Percentiles rank a stretch among this genome's conserved stretches.
Evolutionary conservation across 805 yeast genomes (phyloP).

Genomic region (Millerago galiae): DNA sequence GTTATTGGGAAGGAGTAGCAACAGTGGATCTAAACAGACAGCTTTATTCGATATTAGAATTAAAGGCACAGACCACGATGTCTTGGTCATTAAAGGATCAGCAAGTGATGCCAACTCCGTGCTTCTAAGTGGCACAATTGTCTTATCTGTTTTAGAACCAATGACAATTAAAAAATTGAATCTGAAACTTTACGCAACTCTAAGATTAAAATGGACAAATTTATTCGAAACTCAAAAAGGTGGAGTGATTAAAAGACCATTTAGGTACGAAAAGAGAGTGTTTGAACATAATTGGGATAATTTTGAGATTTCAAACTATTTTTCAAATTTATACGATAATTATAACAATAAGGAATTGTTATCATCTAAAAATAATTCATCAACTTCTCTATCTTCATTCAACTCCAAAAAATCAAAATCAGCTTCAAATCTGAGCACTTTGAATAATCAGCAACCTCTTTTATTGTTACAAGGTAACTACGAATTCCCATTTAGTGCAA

Average conservation of each 20-base stretch:
- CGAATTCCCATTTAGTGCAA: conserved; percentile 81
- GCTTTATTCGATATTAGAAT: conserved; percentile 49
- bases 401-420: conserved; percentile 27
- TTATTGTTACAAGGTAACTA: conserved; percentile 69
- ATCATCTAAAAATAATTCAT: background rate
- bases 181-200: conserved; percentile 58
- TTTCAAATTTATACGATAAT: conserved; percentile 24
- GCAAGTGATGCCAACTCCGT: conserved; percentile 74
- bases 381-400: conserved; percentile 17
- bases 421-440: conserved; percentile 27
- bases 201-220: conserved; percentile 63
- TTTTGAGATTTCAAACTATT: conserved; percentile 43
- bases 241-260: conserved; percentile 35
- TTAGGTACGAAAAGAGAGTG: conserved; percentile 51
- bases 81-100: conserved; percentile 73
- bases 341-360: conserved; percentile 11
- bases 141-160: conserved; percentile 70
- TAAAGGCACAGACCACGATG: conserved; percentile 66
- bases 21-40: conserved; percentile 24
- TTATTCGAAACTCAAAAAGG: conserved; percentile 41
- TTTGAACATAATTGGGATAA: conserved; percentile 80
- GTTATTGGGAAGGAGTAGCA: conserved; percentile 17
- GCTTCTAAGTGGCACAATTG: conserved; percentile 70
- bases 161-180: conserved; percentile 57
- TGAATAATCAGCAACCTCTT: conserved; percentile 26